Evolutionary conservation across 140 eudicot species (phyloP).

Genomic region (Ambrosia hybrid): DNA sequence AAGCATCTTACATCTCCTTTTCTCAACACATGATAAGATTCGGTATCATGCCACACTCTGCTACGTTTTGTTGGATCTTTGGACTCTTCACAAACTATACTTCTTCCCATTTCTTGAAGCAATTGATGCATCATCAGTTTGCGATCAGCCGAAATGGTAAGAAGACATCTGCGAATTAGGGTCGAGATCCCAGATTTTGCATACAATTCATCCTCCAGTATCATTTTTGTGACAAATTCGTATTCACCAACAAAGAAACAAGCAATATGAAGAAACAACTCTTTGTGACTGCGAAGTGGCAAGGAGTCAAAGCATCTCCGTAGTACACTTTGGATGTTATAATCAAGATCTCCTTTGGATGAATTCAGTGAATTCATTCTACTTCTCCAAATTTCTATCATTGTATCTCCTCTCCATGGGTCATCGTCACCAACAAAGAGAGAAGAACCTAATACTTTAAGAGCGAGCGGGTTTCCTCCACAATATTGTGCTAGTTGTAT

Average conservation of each 20-base stretch:
- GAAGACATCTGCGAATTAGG: background rate
- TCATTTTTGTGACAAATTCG: background rate
- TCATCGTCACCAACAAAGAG: background rate
- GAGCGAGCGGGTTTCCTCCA: background rate
- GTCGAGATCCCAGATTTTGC: background rate
- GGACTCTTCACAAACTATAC: background rate
- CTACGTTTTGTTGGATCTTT: background rate
- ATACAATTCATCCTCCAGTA: background rate
- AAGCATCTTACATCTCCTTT: background rate
- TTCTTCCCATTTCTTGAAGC: constrained; percentile 1
- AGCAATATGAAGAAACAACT: constrained; percentile 22
- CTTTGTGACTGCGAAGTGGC: background rate
- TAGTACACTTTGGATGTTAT: background rate
- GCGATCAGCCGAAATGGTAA: background rate
- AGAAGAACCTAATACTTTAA: background rate
- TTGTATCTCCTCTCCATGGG: background rate
- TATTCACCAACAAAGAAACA: constrained; percentile 21
- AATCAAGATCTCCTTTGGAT: background rate
- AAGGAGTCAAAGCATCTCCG: constrained; percentile 1
- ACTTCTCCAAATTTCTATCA: background rate
- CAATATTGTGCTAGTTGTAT: background rate
- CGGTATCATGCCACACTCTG: constrained; percentile 9
- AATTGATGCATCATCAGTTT: background rate
- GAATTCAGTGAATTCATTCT: background rate
- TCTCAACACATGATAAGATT: background rate